phyloP scores from a whole-genome alignment of 2,329 filamentous ascomycete genomes.

The Trichoderma sp. region DNA sequence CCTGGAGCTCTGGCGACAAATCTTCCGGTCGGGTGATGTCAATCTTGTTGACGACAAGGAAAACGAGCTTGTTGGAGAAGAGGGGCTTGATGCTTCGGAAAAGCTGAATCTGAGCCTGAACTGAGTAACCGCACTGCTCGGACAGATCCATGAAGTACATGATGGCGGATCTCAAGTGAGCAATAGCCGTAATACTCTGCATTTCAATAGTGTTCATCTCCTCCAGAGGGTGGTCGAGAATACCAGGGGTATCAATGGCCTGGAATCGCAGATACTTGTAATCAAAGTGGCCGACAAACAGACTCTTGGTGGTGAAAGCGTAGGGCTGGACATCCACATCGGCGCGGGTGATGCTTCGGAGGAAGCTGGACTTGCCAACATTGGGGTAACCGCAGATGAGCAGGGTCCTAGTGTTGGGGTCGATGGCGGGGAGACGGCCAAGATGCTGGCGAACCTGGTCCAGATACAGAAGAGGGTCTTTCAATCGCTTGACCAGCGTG shows the following conservation, averaged over 20 bases:
- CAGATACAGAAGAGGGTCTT: conserved; percentile 91
- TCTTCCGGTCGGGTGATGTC: conserved; percentile 87
- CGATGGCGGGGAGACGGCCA: conserved; percentile 95
- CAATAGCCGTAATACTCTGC: conserved; percentile 96
- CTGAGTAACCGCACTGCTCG: conserved; percentile 93
- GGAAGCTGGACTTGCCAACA: conserved; percentile 94
- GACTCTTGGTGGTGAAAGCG: conserved; percentile 95
- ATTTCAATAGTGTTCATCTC: conserved; percentile 99
- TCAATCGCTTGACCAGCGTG: conserved; percentile 90
- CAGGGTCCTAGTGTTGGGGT: conserved; percentile 93
- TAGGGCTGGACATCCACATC: conserved; percentile 98
- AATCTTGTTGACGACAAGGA: conserved; percentile 97
- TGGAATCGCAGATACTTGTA: conserved; percentile 67
- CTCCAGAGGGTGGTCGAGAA: conserved; percentile 93
- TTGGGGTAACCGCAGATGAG: conserved; percentile 98
- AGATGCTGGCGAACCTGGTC: conserved; percentile 92
- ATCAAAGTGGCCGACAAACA: conserved; percentile 97
- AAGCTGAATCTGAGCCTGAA: conserved; percentile 87
- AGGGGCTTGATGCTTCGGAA: conserved; percentile 97
- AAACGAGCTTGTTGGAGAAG: conserved; percentile 96
- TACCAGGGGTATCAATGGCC: conserved; percentile 97
- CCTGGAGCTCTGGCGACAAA: conserved; percentile 73
- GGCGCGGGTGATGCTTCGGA: conserved; percentile 86
- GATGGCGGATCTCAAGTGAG: conserved; percentile 90
- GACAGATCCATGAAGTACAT: conserved; percentile 98